Evolutionary conservation across 169 alveolate genomes (phyloP).

Genomic region (Plasmodium cynomolgi): DNA sequence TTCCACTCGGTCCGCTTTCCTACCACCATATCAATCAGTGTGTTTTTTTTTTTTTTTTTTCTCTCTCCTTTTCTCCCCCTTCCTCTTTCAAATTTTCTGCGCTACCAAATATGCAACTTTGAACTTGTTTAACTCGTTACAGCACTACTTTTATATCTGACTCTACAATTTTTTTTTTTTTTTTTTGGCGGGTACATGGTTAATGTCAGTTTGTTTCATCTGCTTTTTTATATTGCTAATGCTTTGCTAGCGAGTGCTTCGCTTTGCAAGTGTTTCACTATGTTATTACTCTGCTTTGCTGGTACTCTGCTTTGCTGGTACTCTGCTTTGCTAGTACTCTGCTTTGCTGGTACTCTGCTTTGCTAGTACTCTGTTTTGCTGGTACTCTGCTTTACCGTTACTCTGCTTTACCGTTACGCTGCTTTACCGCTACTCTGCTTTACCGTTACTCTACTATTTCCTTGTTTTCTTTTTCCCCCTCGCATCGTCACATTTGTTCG

Average conservation of each 20-base stretch:
- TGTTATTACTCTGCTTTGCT: background rate
- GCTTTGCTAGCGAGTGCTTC: too few species aligned
- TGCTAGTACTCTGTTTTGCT: background rate
- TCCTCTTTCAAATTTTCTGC: constrained; percentile 15
- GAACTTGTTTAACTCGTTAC: background rate
- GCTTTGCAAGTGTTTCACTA: background rate
- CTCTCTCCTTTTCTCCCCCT: background rate
- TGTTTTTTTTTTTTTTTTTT: background rate
- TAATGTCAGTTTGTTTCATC: constrained; percentile 11
- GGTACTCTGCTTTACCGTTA: too few species aligned
- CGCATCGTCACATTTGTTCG: background rate
- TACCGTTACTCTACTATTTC: background rate
- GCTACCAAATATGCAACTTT: background rate
- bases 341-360: background rate
- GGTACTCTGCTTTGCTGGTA: background rate
- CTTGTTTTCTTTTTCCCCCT: background rate
- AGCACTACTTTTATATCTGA: background rate
- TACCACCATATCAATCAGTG: background rate
- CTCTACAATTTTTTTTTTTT: background rate
- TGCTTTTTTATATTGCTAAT: background rate
- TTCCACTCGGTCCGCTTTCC: constrained; percentile 9
- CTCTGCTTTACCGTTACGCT: background rate
- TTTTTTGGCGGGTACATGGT: background rate
- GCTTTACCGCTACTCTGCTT: too few species aligned
- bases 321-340: background rate